phyloP scores from a whole-genome alignment of 352 stramenopile species.

The Phytophthora citricola region DNA sequence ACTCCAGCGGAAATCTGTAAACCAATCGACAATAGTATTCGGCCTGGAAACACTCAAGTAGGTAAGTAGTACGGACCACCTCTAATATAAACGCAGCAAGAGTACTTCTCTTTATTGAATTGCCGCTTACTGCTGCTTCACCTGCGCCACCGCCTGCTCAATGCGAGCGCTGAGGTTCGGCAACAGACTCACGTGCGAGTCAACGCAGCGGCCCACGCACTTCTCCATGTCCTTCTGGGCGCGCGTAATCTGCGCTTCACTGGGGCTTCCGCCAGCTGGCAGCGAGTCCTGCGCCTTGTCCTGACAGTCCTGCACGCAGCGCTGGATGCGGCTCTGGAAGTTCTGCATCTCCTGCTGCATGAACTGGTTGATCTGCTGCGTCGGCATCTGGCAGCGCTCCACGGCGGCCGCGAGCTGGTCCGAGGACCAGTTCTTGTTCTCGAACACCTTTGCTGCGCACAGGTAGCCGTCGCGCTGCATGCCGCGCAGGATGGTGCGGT shows the following conservation, averaged over 20 bases:
- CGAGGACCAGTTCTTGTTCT: conserved; percentile 81
- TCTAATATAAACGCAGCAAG: conserved; percentile 16
- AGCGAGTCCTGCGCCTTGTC: conserved; percentile 81
- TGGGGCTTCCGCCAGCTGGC: conserved; percentile 63
- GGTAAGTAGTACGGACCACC: background rate
- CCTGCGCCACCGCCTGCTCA: conserved; percentile 72
- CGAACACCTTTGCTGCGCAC: conserved; percentile 89
- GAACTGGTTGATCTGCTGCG: conserved; percentile 86
- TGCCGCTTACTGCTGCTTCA: conserved; percentile 56
- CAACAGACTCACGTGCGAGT: conserved; percentile 80
- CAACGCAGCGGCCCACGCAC: conserved; percentile 73
- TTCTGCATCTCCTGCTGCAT: conserved; percentile 85
- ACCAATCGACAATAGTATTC: conserved; percentile 9
- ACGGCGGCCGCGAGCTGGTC: conserved; percentile 86
- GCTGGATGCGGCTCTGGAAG: conserved; percentile 88
- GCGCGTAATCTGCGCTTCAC: conserved; percentile 66
- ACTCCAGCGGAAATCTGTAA: conserved; percentile 15
- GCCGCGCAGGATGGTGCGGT: conserved; percentile 73
- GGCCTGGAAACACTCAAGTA: background rate
- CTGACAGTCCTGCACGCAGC: conserved; percentile 89
- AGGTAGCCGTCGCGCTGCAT: conserved; percentile 87
- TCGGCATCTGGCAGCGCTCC: conserved; percentile 86
- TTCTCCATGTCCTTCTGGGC: conserved; percentile 82
- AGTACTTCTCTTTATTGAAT: conserved; percentile 21
- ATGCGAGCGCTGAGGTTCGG: conserved; percentile 80